Conservation (phyloP, 495 filamentous ascomycete genomes). For the Podospora bellae-mahoneyi region DNA sequence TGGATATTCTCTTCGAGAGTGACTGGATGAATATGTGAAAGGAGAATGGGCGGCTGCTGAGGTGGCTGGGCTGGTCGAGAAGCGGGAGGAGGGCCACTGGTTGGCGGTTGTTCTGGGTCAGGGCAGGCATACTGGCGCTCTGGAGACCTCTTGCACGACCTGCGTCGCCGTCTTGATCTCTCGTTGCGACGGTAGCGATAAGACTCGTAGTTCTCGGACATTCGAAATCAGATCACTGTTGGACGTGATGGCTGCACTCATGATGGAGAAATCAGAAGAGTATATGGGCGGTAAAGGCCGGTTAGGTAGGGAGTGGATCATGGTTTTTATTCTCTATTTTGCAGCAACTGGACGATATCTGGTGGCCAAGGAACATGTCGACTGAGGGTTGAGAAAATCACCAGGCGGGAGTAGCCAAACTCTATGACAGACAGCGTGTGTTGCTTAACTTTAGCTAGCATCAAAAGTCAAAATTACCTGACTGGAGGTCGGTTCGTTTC, state of each 20-base stretch:
- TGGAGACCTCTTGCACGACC: not conserved
- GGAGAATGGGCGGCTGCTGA: not conserved
- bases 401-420: not conserved
- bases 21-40: conserved; percentile 25
- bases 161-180: not conserved
- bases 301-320: not conserved
- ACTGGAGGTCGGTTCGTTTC: not conserved
- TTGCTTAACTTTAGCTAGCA: not conserved
- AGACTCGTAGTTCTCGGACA: conserved; percentile 5
- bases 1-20: conserved; percentile 21
- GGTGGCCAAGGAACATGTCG: no score
- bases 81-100: not conserved
- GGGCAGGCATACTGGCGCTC: not conserved
- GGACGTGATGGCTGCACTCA: not conserved
- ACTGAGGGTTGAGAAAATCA: not conserved
- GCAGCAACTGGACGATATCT: not conserved
- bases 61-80: not conserved
- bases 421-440: not conserved
- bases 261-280: not conserved
- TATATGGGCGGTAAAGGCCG: not conserved
- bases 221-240: not conserved
- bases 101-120: not conserved
- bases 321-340: not conserved
- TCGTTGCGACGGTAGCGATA: not conserved
- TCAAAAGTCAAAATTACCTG: not conserved